These are phyloP conservation scores for Kokia cookei DNA, from an alignment of 441 rosid genomes.

Conservation along the genomic window DNA sequence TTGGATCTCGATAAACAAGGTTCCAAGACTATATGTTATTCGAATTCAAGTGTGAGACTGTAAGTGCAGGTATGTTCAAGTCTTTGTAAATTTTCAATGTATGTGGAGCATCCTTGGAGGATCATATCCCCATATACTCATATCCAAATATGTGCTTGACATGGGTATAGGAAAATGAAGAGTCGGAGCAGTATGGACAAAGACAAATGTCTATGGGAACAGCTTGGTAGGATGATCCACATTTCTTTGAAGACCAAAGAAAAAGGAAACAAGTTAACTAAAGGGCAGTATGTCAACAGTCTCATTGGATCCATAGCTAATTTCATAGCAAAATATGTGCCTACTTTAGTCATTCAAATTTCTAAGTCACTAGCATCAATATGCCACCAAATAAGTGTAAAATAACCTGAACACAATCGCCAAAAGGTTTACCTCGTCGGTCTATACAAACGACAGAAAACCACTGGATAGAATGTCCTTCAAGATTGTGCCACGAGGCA, in stretches of 20 bases:
- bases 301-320: background rate
- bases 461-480: constrained; percentile 93
- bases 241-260: background rate
- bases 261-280: background rate
- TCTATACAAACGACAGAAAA: constrained; percentile 80
- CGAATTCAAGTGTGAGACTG: background rate
- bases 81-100: background rate
- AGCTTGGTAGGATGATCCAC: background rate
- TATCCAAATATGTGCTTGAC: background rate
- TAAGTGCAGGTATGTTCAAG: background rate
- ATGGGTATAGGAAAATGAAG: background rate
- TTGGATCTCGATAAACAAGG: background rate
- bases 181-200: background rate
- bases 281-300: background rate
- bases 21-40: background rate
- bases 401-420: background rate
- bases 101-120: background rate
- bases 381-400: background rate
- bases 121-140: background rate
- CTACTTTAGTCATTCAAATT: background rate
- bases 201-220: background rate
- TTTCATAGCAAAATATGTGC: background rate
- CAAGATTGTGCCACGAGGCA: constrained; percentile 81
- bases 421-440: constrained; percentile 54
- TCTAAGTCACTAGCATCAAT: background rate